phyloP scores from a whole-genome alignment of 2,329 filamentous ascomycete genomes.

The Trichophyton equinum region DNA sequence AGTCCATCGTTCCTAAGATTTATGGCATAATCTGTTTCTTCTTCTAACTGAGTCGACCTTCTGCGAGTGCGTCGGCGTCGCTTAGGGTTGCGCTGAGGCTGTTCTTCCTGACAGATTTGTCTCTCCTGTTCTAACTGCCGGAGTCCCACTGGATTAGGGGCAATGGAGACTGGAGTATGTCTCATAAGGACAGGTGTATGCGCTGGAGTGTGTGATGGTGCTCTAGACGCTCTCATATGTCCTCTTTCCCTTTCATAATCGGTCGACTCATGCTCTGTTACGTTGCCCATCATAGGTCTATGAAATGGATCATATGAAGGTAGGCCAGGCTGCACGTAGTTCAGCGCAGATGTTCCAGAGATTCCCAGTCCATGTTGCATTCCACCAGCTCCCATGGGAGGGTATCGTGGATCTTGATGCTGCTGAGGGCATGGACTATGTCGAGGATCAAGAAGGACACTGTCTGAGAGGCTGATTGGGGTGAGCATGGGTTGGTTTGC shows the following conservation, averaged over 20 bases:
- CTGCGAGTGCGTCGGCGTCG: constrained; percentile 15
- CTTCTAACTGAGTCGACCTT: constrained; percentile 25
- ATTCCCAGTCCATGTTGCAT: constrained; percentile 29
- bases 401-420: constrained; percentile 28
- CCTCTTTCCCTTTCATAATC: constrained; percentile 19
- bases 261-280: constrained; percentile 17
- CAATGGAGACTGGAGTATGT: constrained; percentile 22
- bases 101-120: constrained; percentile 18
- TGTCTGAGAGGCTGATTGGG: constrained; percentile 29
- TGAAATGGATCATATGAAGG: constrained; percentile 15
- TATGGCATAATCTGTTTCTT: constrained; percentile 30
- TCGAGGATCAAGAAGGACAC: constrained; percentile 20
- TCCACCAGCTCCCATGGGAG: constrained; percentile 18
- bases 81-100: constrained; percentile 17
- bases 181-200: constrained; percentile 4
- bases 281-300: constrained; percentile 1
- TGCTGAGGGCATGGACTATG: constrained; percentile 27
- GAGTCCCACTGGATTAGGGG: constrained; percentile 30
- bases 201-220: constrained; percentile 15
- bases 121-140: constrained; percentile 28
- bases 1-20: constrained; percentile 25
- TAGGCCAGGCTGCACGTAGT: constrained; percentile 21
- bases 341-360: constrained; percentile 19
- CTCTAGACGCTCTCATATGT: constrained; percentile 15
- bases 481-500: constrained; percentile 23